These are phyloP conservation scores for Pueraria montana DNA, from an alignment of 306 rosid species.

Conservation along the genomic window DNA sequence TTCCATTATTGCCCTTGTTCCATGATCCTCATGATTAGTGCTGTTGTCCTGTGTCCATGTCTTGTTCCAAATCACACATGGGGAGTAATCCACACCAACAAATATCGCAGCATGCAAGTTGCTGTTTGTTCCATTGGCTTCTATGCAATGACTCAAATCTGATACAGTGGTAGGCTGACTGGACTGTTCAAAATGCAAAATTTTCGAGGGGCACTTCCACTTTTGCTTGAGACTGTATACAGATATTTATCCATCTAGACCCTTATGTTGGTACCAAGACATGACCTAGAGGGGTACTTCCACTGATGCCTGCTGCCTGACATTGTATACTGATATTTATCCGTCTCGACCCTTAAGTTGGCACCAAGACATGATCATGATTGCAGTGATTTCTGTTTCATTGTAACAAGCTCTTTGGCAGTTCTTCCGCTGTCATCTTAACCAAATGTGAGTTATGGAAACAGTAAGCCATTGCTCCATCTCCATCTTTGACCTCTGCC, in stretches of 20 bases:
- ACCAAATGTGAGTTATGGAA: background rate
- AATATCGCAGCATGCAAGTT: background rate
- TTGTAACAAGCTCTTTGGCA: background rate
- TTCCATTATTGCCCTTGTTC: background rate
- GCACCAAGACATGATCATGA: background rate
- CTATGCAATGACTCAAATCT: background rate
- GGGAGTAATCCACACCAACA: conserved; percentile 4
- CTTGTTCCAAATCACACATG: background rate
- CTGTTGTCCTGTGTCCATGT: background rate
- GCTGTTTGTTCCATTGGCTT: background rate
- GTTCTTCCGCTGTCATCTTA: background rate
- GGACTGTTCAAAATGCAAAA: background rate
- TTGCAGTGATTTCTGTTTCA: background rate
- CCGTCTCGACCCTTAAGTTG: background rate
- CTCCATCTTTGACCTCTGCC: background rate
- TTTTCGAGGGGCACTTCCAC: background rate
- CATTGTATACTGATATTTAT: background rate
- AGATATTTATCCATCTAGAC: background rate
- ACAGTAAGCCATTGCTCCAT: background rate
- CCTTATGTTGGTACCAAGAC: background rate
- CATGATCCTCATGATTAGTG: background rate
- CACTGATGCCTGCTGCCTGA: background rate
- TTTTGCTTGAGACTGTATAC: background rate
- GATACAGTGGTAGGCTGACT: background rate
- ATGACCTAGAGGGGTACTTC: background rate